Base-by-base conservation (phyloP, 306 rosid genomes). In the Crataegus laevigata region DNA sequence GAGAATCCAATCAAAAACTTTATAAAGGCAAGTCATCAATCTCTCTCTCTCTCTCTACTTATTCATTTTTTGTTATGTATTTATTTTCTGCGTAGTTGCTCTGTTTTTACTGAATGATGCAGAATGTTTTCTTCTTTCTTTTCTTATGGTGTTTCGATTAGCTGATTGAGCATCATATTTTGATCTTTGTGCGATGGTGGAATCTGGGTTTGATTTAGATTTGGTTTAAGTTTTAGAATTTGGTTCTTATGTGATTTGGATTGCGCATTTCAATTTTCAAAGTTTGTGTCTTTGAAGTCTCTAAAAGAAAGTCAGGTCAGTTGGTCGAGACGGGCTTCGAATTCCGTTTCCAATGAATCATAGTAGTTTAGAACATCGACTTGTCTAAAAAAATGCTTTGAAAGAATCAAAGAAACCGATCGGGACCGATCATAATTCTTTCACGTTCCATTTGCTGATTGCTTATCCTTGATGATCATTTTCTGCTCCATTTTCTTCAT, bases 21-120 rank as follows among this genome's bases (percentile, higher is more conserved):
- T 72, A 69, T 76, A 84, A 84, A 85, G 93, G 96, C 68, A 88
- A 83, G 79, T 42, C 21, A 71, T 55, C 51, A 55, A 40, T 11
- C 66, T 59, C 10, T 65, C 26, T 11, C 66, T 59, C 10, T 65
- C 26, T 19, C 25, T 55, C 60, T 19, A 3, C 24, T 54, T 54
- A 11, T 32, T 10, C 47, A 17, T 34, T 65, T 19, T 73, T 17
- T 18, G 6, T 19, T 40, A 11, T 26, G 11, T 24, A 8, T n/a
- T 21, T 64, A 1, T 63, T 66, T 3, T 66, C 4, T 32, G 50
- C 47, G 12, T 70, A 65, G 40, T 64, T 69, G 30, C 34, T 60
- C 66, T 60, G 36, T 45, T 54, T 66, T 68, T 4, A 24, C 22
- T 66, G 51, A 51, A 19, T 40, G 13, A 11, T 47, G 11, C 45